Evolutionary conservation across 1,139 yeast species (phyloP), one percentile per base, ranked within the genome.

Genomic region (Yamadazyma oceani): DNA sequence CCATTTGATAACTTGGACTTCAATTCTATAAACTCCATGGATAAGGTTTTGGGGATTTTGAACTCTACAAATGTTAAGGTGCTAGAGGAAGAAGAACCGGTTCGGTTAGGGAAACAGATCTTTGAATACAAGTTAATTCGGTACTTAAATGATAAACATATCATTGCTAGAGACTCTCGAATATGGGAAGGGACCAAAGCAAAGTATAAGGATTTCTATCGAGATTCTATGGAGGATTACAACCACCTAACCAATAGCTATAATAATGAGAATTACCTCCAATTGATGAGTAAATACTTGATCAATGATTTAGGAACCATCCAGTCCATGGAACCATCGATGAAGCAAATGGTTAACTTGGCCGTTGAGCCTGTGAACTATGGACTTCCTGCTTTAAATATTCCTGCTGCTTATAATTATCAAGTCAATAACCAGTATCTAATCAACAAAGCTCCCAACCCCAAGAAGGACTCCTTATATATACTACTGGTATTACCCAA

Each of bases 1-100:
- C 43, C 48, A 3, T 38, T 42, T 31, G 50, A 44, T 25, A 28
- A 46, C 7, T 35, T 46, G 8, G 46, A 47, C 26, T 38, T 42
- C 12, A 39, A 43, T 14, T 44, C 53, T n/a, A 40, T 50, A 26
- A 39, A 39, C 24, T 42, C 53, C 13, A 52, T 53, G 57, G 51
- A 48, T 31, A 44, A 39, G 22, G 44, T 51, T n/a, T 34, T 51
- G 14, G 39, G 37, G 11, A 48, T 52, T 12, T 36, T 48, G 16
- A 34, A 40, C 19, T 36, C 31, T 29, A 31, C 30, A 21, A 24
- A 24, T 9, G 33, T 17, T 13, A 30, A 23, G 22, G 24, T 17
- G 23, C 36, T 13, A 17, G 17, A 2, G 8, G 17, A 31, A 15
- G 31, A 38, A n/a, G 21, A 32, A 14, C 29, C 40, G 3, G 39